Evolutionary conservation across 2,329 filamentous ascomycete species (phyloP), one percentile per base, ranked within the genome.

Genomic region (Nemania sp.): DNA sequence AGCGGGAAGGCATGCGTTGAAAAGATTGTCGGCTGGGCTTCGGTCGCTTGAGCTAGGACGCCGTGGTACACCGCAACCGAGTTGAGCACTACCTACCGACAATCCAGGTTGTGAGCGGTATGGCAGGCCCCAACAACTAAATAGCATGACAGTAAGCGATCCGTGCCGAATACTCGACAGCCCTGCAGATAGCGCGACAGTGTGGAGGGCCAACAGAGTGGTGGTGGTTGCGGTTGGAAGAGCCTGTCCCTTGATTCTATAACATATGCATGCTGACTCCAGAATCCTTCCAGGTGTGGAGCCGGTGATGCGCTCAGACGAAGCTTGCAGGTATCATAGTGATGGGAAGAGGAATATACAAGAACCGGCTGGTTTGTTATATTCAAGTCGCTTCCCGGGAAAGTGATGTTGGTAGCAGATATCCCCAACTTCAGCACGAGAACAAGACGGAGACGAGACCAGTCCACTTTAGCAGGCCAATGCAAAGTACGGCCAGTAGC

Each of bases 271-370:
- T 53, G 56, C 56, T 47, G 37, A 50, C 59, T 54, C 59, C 47
- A 21, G 40, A 53, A 59, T 50, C 52, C 56, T 51, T 39, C 56
- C 42, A 50, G 48, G 37, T 37, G 55, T 52, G 56, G 56, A 62
- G 46, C 51, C 40, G 12, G 50, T 12, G 20, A 43, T 29, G 46
- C 46, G 51, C 20, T 37, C 47, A 58, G 39, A 21, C 34, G 20
- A 50, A 54, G 48, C 32, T 48, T 49, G 53, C 43, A 50, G 48
- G 18, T 50, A 39, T 17, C 40, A 45, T 39, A 18, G 34, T 13
- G 18, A 35, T 34, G 18, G 25, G 29, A 11, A 32, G 53, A 18
- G 15, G 21, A 39, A 32, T 20, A 53, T 32, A 45, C 51, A 40
- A 45, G 34, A 51, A 46, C 20, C 11, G 17, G 45, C 5, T 32